Percentiles rank a stretch among this genome's conserved stretches.
Evolutionary conservation across 1,139 yeast species (phyloP).

Genomic region (Candida sojae): DNA sequence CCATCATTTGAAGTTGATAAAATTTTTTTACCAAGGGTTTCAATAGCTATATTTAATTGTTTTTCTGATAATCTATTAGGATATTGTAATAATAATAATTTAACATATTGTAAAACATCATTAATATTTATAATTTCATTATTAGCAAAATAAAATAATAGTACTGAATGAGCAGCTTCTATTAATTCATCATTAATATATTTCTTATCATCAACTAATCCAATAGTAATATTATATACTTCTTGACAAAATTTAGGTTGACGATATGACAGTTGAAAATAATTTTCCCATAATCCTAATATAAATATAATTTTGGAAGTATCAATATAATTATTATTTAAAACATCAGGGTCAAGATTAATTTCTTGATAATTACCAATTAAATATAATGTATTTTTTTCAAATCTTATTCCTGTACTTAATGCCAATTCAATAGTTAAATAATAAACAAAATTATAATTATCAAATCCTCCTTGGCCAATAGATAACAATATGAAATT

Average conservation of each 20-base stretch:
- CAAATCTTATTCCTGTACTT: slow-evolving; percentile 27
- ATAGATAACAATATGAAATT: slow-evolving; percentile 58
- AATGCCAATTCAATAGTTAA: slow-evolving; percentile 47
- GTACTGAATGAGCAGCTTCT: slow-evolving; percentile 71
- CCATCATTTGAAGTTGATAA: slow-evolving; percentile 46
- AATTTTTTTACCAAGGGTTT: slow-evolving; percentile 54
- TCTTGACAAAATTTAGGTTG: slow-evolving; percentile 27
- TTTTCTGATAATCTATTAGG: slow-evolving; percentile 56
- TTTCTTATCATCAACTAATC: slow-evolving; percentile 36
- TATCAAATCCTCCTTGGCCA: slow-evolving; percentile 73
- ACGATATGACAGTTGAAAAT: slow-evolving; percentile 37
- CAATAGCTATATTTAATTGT: slow-evolving; percentile 62
- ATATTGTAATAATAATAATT: slow-evolving; percentile 47
- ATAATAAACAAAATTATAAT: slow-evolving; percentile 65
- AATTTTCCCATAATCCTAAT: slow-evolving; percentile 60
- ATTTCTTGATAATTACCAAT: slow-evolving; percentile 43
- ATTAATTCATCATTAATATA: slow-evolving; percentile 39
- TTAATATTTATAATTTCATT: slow-evolving; percentile 23
- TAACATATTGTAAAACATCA: slow-evolving; percentile 34
- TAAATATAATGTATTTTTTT: slow-evolving; percentile 39
- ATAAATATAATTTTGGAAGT: slow-evolving; percentile 56
- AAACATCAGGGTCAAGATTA: slow-evolving; percentile 34
- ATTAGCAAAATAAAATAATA: slow-evolving; percentile 47
- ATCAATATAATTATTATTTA: slow-evolving; percentile 35
- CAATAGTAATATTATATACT: slow-evolving; percentile 46